A percentile compares a stretch with the other conserved stretches of the same genome.
Evolutionary conservation across 768 basidiomycete species (phyloP).

Genomic region (Lentinula sp.): DNA sequence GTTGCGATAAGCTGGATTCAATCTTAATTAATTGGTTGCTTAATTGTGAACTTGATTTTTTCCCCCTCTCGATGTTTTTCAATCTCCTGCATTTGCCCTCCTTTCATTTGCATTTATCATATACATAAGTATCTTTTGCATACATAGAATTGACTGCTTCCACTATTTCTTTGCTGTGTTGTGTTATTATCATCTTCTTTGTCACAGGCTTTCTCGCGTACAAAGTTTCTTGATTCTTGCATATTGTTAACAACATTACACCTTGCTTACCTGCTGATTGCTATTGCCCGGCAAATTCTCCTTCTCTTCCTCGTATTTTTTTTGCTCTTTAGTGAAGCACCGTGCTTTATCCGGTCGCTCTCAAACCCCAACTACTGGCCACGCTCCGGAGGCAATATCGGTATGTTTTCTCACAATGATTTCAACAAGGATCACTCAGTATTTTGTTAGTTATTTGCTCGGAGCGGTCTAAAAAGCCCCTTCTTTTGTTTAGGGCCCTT

Average conservation of each 20-base stretch:
- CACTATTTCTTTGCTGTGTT: neutral
- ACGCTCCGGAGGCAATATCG: no score
- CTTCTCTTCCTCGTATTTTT: neutral
- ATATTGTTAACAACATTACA: neutral
- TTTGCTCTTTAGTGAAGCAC: neutral
- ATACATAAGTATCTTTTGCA: neutral
- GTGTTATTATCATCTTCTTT: neutral
- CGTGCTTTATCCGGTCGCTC: no score
- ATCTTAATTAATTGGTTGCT: neutral
- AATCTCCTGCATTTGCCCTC: neutral
- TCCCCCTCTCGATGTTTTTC: neutral
- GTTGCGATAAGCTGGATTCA: conserved; percentile 28
- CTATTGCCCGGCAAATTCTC: no score
- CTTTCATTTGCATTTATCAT: neutral
- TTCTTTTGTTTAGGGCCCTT: neutral
- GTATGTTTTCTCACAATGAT: no score
- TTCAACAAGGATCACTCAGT: no score
- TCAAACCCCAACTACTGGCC: no score
- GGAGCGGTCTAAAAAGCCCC: no score
- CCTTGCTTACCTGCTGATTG: no score
- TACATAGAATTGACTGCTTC: neutral
- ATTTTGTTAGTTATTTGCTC: no score
- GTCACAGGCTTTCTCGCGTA: neutral
- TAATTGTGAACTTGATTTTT: neutral
- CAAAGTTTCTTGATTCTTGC: neutral